These are phyloP conservation scores for Aquilaria sinensis DNA, from an alignment of 345 rosid species.

Conservation along the genomic window DNA sequence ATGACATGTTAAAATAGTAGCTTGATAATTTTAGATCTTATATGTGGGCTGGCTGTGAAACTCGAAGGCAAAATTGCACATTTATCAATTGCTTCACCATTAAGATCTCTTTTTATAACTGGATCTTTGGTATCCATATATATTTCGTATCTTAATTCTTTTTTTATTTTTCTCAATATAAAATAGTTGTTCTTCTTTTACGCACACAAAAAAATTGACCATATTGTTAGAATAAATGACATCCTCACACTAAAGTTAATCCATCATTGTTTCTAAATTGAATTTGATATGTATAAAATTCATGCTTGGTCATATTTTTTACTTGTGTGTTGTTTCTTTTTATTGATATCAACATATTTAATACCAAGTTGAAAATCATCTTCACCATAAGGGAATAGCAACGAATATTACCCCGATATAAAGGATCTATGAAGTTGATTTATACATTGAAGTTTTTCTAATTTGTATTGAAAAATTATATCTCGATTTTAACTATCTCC, in stretches of 20 bases:
- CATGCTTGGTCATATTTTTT: no score
- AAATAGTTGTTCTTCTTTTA: neutral
- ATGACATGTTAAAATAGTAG: no score
- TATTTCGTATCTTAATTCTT: neutral
- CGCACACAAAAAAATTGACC: no score
- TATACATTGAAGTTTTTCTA: neutral
- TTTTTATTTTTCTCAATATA: neutral
- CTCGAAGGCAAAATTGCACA: neutral
- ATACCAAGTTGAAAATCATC: no score
- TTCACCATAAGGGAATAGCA: neutral
- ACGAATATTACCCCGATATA: neutral
- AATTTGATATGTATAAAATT: neutral
- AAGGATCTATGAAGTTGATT: neutral
- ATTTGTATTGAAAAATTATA: neutral
- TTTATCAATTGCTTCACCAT: neutral
- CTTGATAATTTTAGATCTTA: no score
- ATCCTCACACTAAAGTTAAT: no score
- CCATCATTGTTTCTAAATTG: no score
- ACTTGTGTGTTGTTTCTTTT: no score
- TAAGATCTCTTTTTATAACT: neutral
- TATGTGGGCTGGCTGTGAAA: no score
- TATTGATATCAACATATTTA: no score
- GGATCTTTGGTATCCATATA: neutral
- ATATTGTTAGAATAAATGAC: no score
- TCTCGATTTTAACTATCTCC: neutral